Evolutionary conservation across 2,329 filamentous ascomycete genomes (phyloP).

Genomic region (Coniochaeta sp.): DNA sequence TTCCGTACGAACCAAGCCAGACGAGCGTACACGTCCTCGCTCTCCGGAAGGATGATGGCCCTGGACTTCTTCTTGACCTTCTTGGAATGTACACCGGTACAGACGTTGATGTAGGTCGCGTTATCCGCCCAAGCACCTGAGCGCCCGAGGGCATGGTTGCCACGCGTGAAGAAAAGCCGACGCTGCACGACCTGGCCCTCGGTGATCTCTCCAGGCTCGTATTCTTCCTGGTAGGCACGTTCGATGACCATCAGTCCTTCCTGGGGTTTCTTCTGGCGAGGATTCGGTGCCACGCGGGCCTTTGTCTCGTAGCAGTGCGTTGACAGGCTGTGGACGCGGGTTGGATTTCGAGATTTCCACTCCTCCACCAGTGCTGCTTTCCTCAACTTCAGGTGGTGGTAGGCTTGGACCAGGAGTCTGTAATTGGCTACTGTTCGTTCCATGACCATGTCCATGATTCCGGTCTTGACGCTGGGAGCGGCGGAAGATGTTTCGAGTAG

Average conservation of each 20-base stretch:
- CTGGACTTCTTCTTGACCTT: neutral
- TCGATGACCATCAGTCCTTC: neutral
- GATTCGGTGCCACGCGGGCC: too few species aligned
- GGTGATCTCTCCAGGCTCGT: neutral
- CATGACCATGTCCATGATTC: neutral
- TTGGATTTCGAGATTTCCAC: neutral
- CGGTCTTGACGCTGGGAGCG: neutral
- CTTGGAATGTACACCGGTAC: neutral
- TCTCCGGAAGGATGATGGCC: neutral
- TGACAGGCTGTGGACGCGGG: neutral
- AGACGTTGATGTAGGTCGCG: neutral
- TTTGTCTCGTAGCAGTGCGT: neutral
- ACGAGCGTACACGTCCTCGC: neutral
- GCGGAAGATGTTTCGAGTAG: too few species aligned
- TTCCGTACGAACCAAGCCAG: neutral
- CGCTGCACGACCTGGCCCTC: neutral
- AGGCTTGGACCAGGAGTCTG: neutral
- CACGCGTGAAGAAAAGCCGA: neutral
- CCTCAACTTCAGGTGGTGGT: neutral
- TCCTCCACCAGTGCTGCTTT: neutral
- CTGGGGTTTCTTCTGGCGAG: too few species aligned
- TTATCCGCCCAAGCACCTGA: neutral
- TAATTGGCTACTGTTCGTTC: neutral
- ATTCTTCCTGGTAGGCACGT: neutral
- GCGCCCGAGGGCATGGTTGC: neutral